Evolutionary conservation across 1,139 yeast genomes (phyloP), one percentile per base, ranked within the genome.

Genomic region (Diutina pseudorugosa): DNA sequence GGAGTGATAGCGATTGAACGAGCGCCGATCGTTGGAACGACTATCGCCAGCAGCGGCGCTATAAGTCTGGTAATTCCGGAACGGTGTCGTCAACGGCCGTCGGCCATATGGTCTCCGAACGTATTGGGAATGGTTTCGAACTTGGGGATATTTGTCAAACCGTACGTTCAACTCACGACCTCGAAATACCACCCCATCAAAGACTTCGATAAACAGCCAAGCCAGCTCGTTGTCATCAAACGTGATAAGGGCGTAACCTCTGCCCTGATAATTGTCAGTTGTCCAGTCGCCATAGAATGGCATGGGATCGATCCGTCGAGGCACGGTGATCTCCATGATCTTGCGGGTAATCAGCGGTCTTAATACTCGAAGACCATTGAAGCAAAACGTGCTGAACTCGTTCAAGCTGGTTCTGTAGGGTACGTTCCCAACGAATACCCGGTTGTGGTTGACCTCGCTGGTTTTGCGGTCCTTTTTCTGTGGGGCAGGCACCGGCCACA

Each of bases 181-280:
- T 59, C 79, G 78, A 59, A 82, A 81, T 27, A 65, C 71, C 5
- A 65, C 62, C 40, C 77, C 76, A 60, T 83, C 76, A 60, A 82
- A 78, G 54, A 62, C 57, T 52, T 67, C 63, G 48, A 83, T 81
- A 6, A 83, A 70, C 52, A 66, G 66, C 27, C 71, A 72, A 12
- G 86, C 81, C n/a, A 76, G 77, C 27, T 68, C 70, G 51, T 67
- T 67, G 52, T 75, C 64, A 12, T 70, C 72, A 30, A 83, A 82
- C 9, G 78, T 72, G 1, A 82, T 86, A 41, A 83, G 77, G 1
- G 88, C 90, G 67, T 79, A 83, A 3, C 91, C 90, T 58, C 82
- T 74, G 18, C 41, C 8, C 19, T 7, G 11, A 47, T 50, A 48
- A 21, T 12, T 3, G 41, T n/a, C 27, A 12, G 16, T 41, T 25